Evolutionary conservation across 208 protist genomes (phyloP), one percentile per base, ranked within the genome.

Genomic region (Leishmania lainsoni): DNA sequence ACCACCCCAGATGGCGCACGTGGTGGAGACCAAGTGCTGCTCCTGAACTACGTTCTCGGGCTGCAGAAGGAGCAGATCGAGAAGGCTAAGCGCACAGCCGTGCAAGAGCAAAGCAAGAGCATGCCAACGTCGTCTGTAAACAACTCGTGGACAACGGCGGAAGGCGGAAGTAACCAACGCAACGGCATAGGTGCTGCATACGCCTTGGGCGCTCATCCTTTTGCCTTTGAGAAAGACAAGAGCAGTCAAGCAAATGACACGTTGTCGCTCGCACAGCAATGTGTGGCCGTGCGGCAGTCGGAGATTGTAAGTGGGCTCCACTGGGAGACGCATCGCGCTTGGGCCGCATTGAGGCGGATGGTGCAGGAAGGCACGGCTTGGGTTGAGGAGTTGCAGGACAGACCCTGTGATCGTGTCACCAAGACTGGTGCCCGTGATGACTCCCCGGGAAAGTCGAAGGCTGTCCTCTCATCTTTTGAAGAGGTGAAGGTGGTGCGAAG

Each of bases 321-420:
- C 72, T 97, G 94, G 93, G 83, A 85, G 39, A n/a, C 78, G 26
- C 91, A 97, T 78, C 91, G 94, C 48, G 87, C 86, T 39, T 81
- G 90, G 3, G 89, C 89, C 0, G 90, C 85, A 10, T 74, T 97
- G 56, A 70, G 89, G 83, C 84, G 90, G 14, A 87, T 95, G 83
- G 87, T 97, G 77, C 93, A 96, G 73, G 88, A 91, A 22, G 94
- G 94, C 26, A 89, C 92, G 20, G 91, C 95, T 45, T 97, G 94
- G 93, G 85, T 97, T 22, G 92, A 95, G 63, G 81, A 85, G 54
- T 56, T 63, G 76, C 71, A 76, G 72, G 29, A 26, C 20, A 42
- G 10, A 8, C 54, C 66, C 6, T 29, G 10, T 14, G 48, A 1
- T n/a, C 52, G 51, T 48, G n/a, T 56, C 9, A 48, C 52, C 54